These are phyloP conservation scores for Sphaceloma murrayae DNA, from an alignment of 2,329 filamentous ascomycete species.

Conservation along the genomic window DNA sequence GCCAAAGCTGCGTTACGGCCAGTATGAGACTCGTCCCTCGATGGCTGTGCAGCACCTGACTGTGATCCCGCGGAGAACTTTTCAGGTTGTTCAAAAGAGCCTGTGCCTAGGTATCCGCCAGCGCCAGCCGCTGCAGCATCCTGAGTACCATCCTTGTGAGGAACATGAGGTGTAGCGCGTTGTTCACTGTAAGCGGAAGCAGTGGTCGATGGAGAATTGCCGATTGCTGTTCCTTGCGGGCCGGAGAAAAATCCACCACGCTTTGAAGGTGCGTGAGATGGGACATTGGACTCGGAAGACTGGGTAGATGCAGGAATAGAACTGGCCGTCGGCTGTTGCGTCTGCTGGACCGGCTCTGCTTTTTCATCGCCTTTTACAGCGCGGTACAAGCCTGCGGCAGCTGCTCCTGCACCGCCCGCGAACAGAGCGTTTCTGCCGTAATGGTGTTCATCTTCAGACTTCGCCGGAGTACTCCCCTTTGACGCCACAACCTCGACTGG, in stretches of 20 bases:
- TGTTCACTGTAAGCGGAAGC: slow-evolving; percentile 3
- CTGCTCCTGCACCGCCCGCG: slow-evolving; percentile 27
- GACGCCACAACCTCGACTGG: background rate
- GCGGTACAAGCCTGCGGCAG: slow-evolving; percentile 20
- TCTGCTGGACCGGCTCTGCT: background rate
- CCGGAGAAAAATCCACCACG: slow-evolving; percentile 11
- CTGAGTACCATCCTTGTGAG: slow-evolving; percentile 11
- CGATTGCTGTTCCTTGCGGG: slow-evolving; percentile 10
- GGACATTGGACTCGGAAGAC: background rate
- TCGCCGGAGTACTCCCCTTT: background rate
- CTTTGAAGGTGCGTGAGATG: slow-evolving; percentile 3
- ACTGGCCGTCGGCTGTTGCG: background rate
- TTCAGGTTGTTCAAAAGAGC: slow-evolving; percentile 9
- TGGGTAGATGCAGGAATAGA: background rate
- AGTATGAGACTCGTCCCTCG: slow-evolving; percentile 12
- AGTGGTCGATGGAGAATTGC: background rate
- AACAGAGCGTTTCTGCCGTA: slow-evolving; percentile 28
- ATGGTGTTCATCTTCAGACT: slow-evolving; percentile 21
- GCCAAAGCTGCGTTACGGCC: slow-evolving; percentile 24
- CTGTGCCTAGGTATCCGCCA: background rate
- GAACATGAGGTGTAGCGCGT: background rate
- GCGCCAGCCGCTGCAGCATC: slow-evolving; percentile 8
- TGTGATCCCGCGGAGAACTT: slow-evolving; percentile 20
- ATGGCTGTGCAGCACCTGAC: background rate
- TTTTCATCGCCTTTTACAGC: slow-evolving; percentile 15